Percentiles rank a stretch among this genome's conserved stretches.
phyloP scores from a whole-genome alignment of 2,329 filamentous ascomycete species.

The Monilinia aucupariae region DNA sequence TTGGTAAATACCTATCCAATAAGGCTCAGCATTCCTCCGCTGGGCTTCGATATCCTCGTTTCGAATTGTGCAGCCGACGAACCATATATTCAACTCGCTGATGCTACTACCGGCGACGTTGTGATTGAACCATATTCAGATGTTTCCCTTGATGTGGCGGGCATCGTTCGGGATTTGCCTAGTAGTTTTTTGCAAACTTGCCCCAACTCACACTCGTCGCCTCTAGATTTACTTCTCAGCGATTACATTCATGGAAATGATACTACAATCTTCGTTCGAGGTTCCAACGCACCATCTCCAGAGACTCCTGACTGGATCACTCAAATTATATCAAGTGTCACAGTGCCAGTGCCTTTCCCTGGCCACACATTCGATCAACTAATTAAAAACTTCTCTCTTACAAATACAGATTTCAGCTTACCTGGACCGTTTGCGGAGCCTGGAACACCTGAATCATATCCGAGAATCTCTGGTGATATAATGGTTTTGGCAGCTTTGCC shows the following conservation, averaged over 20 bases:
- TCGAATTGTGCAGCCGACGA: conserved; percentile 70
- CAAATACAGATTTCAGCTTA: conserved; percentile 78
- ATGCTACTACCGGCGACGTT: conserved; percentile 63
- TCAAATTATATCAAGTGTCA: conserved; percentile 74
- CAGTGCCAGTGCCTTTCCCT: conserved; percentile 77
- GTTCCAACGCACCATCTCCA: conserved; percentile 59
- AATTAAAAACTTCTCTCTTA: conserved; percentile 81
- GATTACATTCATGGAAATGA: conserved; percentile 76
- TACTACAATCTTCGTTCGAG: conserved; percentile 76
- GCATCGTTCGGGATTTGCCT: conserved; percentile 67
- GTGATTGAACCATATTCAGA: conserved; percentile 62
- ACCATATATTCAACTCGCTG: conserved; percentile 71
- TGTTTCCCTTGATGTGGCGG: conserved; percentile 64
- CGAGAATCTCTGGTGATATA: conserved; percentile 77
- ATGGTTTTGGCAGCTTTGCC: conserved; percentile 74
- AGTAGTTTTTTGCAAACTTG: conserved; percentile 67
- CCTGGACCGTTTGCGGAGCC: conserved; percentile 77
- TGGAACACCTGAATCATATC: conserved; percentile 64
- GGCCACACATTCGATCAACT: conserved; percentile 75
- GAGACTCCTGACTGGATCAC: conserved; percentile 77
- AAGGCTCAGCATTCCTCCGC: conserved; percentile 67
- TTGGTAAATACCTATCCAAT: conserved; percentile 75
- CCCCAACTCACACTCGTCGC: conserved; percentile 71
- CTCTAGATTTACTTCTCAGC: conserved; percentile 74
- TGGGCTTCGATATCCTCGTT: conserved; percentile 80